These are phyloP conservation scores for grape (Vitis vinifera) DNA, from an alignment of 164 flowering plant species.

Conservation along the genomic window DNA sequence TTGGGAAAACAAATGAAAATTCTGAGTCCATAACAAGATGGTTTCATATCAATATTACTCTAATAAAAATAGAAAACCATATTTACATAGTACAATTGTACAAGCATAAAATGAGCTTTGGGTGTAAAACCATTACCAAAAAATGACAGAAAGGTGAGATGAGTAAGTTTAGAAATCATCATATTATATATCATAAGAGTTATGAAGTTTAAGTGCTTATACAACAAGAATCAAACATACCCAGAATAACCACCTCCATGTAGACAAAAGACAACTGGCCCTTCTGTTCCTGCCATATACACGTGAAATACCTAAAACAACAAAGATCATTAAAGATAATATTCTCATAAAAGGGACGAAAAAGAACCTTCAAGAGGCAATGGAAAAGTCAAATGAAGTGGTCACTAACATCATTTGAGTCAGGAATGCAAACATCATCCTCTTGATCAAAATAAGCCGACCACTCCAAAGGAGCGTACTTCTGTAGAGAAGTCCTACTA, in stretches of 20 bases:
- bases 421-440: conserved; percentile 61
- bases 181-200: too few species aligned
- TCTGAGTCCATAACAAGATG: too few species aligned
- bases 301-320: conserved; percentile 81
- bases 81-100: too few species aligned
- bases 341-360: background rate
- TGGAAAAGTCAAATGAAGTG: background rate
- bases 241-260: conserved; percentile 99
- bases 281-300: conserved; percentile 81
- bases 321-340: conserved; percentile 11
- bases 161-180: too few species aligned
- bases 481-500: conserved; percentile 50
- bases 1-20: too few species aligned
- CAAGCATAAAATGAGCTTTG: too few species aligned
- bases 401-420: conserved; percentile 38
- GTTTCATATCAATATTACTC: too few species aligned
- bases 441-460: conserved; percentile 64
- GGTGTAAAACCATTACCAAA: too few species aligned
- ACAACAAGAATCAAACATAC: conserved; percentile 35
- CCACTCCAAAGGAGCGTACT: conserved; percentile 76
- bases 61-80: too few species aligned
- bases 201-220: too few species aligned
- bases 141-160: too few species aligned
- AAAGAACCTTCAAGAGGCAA: background rate
- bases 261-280: conserved; percentile 89